Conservation (phyloP, 106 monocot species). For the Dactylorhiza incarnata region DNA sequence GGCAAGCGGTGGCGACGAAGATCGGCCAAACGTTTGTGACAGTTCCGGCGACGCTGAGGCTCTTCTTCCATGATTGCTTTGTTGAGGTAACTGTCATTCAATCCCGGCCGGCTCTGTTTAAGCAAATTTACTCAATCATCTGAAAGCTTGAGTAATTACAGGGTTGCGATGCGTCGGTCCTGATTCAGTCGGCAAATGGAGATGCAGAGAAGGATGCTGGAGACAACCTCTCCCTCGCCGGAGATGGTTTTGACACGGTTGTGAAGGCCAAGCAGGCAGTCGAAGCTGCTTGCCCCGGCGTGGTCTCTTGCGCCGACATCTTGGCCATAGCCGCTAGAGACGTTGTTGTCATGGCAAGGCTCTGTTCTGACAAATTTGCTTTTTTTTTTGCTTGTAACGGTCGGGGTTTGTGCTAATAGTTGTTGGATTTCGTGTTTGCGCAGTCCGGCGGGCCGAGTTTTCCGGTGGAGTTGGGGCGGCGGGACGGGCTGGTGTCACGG, state of each 20-base stretch:
- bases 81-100: constrained; percentile 27
- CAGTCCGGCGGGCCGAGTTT: constrained; percentile 16
- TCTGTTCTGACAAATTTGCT: background rate
- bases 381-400: background rate
- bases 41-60: constrained; percentile 43
- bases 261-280: constrained; percentile 61
- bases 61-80: constrained; percentile 95
- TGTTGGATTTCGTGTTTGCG: background rate
- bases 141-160: constrained; percentile 6
- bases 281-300: constrained; percentile 44
- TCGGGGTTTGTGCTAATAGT: too few relatives aligned
- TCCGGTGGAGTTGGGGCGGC: constrained; percentile 9
- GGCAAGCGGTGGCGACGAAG: constrained; percentile 31
- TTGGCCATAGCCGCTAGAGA: constrained; percentile 67
- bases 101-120: too few relatives aligned
- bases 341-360: constrained; percentile 34
- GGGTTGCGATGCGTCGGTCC: constrained; percentile 78
- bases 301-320: constrained; percentile 79
- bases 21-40: constrained; percentile 35
- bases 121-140: background rate
- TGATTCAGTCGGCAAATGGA: constrained; percentile 39
- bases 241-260: constrained; percentile 64
- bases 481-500: constrained; percentile 11
- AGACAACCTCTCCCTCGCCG: constrained; percentile 38
- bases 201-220: constrained; percentile 50